Base-by-base conservation (phyloP, 2,329 filamentous ascomycete genomes). In the Byssoonygena ceratinophila region DNA sequence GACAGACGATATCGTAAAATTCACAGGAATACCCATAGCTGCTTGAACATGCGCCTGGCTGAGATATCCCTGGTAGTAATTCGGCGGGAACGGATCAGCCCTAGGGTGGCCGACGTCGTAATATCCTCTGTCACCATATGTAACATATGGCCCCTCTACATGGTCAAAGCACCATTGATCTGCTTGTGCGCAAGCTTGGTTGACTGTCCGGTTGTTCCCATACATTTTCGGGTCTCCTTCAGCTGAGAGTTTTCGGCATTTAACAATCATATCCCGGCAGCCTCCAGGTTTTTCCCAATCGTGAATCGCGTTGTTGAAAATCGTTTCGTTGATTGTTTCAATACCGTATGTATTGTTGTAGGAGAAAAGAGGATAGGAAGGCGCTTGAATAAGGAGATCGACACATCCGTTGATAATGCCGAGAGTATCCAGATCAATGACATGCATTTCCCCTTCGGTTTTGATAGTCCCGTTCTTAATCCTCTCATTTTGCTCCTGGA, bases 21-120 rank as follows among this genome's bases (percentile, higher is more conserved):
- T 83, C 18, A 82, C 63, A 0, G 78, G 77, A 0, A 80, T 75
- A 3, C 81, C 81, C 0, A 84, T 71, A 0, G 76, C 77, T 2
- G 65, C 63, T 59, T 82, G 79, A 0, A 82, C 76, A 59, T 76
- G 73, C 2, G 72, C 68, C 55, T 79, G 74, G 59, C 77, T 80
- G 36, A 84, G 69, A 63, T 74, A 84, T 1, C 76, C 77, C 8
- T 72, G 61, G 60, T 74, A 76, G 63, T 76, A 79, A 7, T 71
- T 67, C 0, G 71, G 66, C 0, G 78, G 78, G 54, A 78, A 80
- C 0, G 77, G 74, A 52, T 79, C 77, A 0, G 70, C 71, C 14
- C 69, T 59, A 3, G 71, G 65, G 6, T 78, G 74, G 0, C 75
- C 74, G 29, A 82, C 73, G 55, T 83, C 79, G 62, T 80, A 82